Base-by-base conservation (phyloP, 306 rosid species). In the Casuarina equisetifolia region DNA sequence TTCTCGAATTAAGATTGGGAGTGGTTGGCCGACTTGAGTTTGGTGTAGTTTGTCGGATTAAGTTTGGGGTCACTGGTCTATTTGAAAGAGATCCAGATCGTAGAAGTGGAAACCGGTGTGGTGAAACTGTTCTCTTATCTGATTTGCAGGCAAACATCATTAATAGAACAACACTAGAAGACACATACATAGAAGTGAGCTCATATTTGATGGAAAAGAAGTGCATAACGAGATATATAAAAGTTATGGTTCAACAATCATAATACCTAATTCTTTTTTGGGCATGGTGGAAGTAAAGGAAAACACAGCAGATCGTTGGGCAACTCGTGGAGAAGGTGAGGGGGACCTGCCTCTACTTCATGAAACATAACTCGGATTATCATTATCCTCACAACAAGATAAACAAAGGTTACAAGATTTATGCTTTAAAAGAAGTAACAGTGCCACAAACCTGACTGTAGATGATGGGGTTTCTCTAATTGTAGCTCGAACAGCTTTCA, bases 81-180 rank as follows among this genome's bases (percentile, higher is more conserved):
- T 91, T 90, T 74, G 93, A 87, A 76, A 91, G 91, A 42, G 98
- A 96, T 75, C 93, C 99, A 17, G 92, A 84, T 10, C 98, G 94
- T 74, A 91, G n/a, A 82, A 96, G 99, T 11, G 98, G 99, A 88
- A 93, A 96, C 64, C 97, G 89, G 78, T 93, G 84, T 7, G 99
- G 99, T 11, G 99, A 96, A 79, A 93, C 92, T 1, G 97, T 70
- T 59, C 97, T 87, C 85, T 89, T 96, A 38, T 93, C 99, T 93
- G 82, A 57, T 77, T 57, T 69, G 32, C 75, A 75, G 52, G 85
- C 67, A 63, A 76, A 77, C 75, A 73, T 82, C 73, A 85, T 55
- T 54, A 46, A 78, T 69, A 59, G 80, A 78, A 74, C 9, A 59
- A 42, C 49, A 76, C 11, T 69, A 32, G 69, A 83, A 67, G 10